Base-by-base conservation (phyloP, 208 protist genomes). In the Sergeia podlipaevii region DNA sequence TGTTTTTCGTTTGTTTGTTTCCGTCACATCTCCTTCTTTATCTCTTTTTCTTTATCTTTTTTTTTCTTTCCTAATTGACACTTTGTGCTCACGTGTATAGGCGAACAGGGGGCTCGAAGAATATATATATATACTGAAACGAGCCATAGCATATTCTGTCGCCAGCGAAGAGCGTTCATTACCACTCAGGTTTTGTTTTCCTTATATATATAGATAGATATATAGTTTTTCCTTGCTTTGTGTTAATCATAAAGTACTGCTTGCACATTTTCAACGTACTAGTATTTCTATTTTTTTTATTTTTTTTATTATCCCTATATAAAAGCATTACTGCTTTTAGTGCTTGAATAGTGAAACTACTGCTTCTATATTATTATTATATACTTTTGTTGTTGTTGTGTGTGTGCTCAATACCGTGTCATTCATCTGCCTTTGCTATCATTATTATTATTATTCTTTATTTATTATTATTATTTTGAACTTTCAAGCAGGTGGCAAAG, bases 141-240 rank as follows among this genome's bases (percentile, higher is more conserved):
- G 17, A 32, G 15, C 17, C 28, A 47, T n/a, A 38, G n/a, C 26
- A 17, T 18, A n/a, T 28, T 8, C 24, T 54, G 17, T 36, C 29
- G n/a, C n/a, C n/a, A n/a, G n/a, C n/a, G n/a, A n/a, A n/a, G n/a
- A n/a, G n/a, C n/a, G n/a, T n/a, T 36, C 18, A 21, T 39, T 50
- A 36, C 29, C 38, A 37, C 45, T 54, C 21, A 47, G 4, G 13
- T 21, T 47, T 46, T 24, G 28, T 47, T 47, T 4, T 28, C 46
- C 17, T 10, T 27, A 18, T 36, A 17, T 2, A 24, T 60, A 10
- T 41, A 33, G 30, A 29, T 48, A 15, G 4, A 13, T 24, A 23
- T 53, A 27, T 30, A 34, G 44, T 49, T 49, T 21, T 49, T 30
- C 50, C 56, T 56, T 29, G 7, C 36, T 62, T 48, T 42, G 34